Base-by-base conservation (phyloP, 306 rosid species). In the Arachis hypogaea region DNA sequence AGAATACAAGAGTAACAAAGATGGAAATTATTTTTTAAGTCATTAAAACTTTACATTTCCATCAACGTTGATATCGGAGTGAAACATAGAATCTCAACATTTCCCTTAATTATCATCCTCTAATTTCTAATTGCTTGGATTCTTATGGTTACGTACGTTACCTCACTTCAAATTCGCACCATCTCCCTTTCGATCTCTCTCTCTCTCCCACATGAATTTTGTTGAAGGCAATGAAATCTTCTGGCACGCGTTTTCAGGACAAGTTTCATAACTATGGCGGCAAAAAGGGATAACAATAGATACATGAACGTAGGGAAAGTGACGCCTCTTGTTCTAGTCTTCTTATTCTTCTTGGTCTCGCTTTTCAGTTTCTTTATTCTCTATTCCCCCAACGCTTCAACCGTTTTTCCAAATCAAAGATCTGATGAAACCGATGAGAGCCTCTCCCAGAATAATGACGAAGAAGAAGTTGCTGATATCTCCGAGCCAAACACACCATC, bases 291-390 rank as follows among this genome's bases (percentile, higher is more conserved):
- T 33, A 33, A 33, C 38, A 33, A 81, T 66, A 88, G 83, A 80
- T 73, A 76, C 47, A 16, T 47, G 3, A 47, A 58, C 79, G 36
- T 82, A 67, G 75, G 76, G 28, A 84, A 58, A 46, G 42, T 77
- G 2, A 57, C 72, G 0, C 90, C 91, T 67, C 83, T 84, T 51
- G 49, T 85, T 61, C 66, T 92, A 28, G 36, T 80, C 7, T 73
- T 80, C 68, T 38, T 93, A 28, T 84, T 73, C 46, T 84, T 73
- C 43, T 10, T 81, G 10, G 84, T 81, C 77, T 71, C 84, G 59
- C 7, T 89, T 80, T 82, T 85, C 52, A 69, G 82, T 60, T 51
- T 86, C 63, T 84, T 80, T 83, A 47, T 86, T 28, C 64, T 87
- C 66, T 62, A 68, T 75, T 63, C 86, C 63, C 89, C 96, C 7